phyloP scores from a whole-genome alignment of 352 stramenopile genomes.

The Phytophthora cactorum region DNA sequence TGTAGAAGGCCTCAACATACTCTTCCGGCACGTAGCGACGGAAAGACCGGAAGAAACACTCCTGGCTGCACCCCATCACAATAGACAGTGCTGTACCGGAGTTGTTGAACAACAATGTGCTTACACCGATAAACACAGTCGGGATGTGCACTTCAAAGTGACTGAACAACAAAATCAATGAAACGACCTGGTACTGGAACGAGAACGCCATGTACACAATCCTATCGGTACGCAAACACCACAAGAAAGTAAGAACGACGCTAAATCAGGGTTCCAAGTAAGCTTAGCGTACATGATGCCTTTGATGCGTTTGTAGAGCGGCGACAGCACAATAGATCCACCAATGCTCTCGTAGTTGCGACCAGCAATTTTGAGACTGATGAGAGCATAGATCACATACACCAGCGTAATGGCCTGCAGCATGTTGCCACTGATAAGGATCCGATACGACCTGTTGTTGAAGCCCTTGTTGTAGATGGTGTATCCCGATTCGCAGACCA shows the following conservation, averaged over 20 bases:
- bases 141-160: slow-evolving; percentile 41
- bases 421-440: slow-evolving; percentile 57
- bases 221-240: slow-evolving; percentile 16
- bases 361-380: slow-evolving; percentile 49
- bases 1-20: slow-evolving; percentile 52
- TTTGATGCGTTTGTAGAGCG: slow-evolving; percentile 65
- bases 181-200: slow-evolving; percentile 57
- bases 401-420: slow-evolving; percentile 44
- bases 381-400: slow-evolving; percentile 48
- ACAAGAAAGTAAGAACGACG: no score
- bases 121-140: slow-evolving; percentile 41
- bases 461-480: slow-evolving; percentile 49
- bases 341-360: slow-evolving; percentile 61
- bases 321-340: slow-evolving; percentile 50
- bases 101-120: slow-evolving; percentile 54
- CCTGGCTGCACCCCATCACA: slow-evolving; percentile 55
- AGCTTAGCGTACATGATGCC: slow-evolving; percentile 55
- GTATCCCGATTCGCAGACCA: slow-evolving; percentile 41
- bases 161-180: slow-evolving; percentile 49
- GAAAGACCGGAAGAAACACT: slow-evolving; percentile 51
- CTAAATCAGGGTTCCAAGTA: not conserved
- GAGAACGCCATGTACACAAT: slow-evolving; percentile 54
- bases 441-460: slow-evolving; percentile 40
- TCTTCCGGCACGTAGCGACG: slow-evolving; percentile 49
- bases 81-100: slow-evolving; percentile 48